These are phyloP conservation scores for Pyrus bretschneideri DNA, from an alignment of 306 rosid genomes.

Conservation along the genomic window DNA sequence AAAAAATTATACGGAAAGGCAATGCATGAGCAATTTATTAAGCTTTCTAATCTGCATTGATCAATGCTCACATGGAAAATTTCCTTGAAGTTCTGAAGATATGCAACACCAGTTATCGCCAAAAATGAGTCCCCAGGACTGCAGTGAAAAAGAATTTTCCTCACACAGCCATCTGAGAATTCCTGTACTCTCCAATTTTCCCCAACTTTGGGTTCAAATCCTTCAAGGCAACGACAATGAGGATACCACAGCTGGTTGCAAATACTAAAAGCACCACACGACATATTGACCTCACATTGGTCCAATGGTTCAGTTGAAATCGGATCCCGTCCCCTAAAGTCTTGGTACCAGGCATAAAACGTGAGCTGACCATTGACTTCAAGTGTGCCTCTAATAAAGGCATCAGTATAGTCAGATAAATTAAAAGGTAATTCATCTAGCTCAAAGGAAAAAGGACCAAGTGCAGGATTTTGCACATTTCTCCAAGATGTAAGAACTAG, in stretches of 20 bases:
- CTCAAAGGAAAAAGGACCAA: constrained; percentile 1
- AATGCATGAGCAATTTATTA: no score
- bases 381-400: background rate
- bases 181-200: background rate
- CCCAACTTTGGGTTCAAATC: background rate
- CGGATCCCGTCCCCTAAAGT: background rate
- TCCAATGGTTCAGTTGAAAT: background rate
- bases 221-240: background rate
- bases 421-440: background rate
- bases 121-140: no score
- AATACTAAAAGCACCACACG: constrained; percentile 4
- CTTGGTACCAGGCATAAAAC: background rate
- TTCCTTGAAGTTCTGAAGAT: no score
- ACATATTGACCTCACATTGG: background rate
- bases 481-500: constrained; percentile 12
- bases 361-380: constrained; percentile 7
- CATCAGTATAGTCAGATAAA: background rate
- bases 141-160: background rate
- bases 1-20: no score
- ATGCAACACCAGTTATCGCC: no score
- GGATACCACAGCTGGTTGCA: background rate
- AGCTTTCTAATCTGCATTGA: no score
- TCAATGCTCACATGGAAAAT: no score
- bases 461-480: background rate
- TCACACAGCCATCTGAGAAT: constrained; percentile 4